Base-by-base conservation (phyloP, 2,329 filamentous ascomycete genomes). In the Geoglossum cookeanum region DNA sequence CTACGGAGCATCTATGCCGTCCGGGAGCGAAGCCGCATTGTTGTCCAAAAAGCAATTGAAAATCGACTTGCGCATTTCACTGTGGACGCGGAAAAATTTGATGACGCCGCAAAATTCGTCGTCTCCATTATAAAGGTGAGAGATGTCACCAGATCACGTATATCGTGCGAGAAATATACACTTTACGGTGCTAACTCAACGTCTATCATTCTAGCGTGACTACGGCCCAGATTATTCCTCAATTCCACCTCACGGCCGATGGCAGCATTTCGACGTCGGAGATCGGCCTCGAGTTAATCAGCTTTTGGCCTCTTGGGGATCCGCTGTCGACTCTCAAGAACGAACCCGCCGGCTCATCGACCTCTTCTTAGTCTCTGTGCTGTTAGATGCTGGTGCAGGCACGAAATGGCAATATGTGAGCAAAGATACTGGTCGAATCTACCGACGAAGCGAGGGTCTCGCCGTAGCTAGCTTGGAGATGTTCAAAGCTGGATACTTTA, bases 401-500 rank as follows among this genome's bases (percentile, higher is more conserved):
- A 91, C 82, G 2, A 78, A 81, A 62, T 98, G 92, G 92, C 84
- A 82, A 63, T 98, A 95, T 73, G 92, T 87, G 74, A 94, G 88
- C 67, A 83, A 83, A 61, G 89, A 94, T 66, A 94, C 89, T 61
- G 88, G 87, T 58, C 84, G 83, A 60, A 70, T 85, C 45, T 97
- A 91, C 70, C 77, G 81, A 56, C 81, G 92, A 55, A 95, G 89
- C 60, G 92, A 96, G 69, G 90, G 90, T 7, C 76, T 96, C 57
- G 90, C 90, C 7, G 82, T 85, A 8, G 81, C 81, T 48, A 83
- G 79, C 67, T 66, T 84, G 64, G 90, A 96, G 63, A 95, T 96
- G 90, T 96, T 95, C 78, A 95, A 95, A 72, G 76, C 79, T 13
- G 92, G 92, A 37, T 67, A 87, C 37, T 97, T 97, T 72, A 95